These are phyloP conservation scores for Termitomyces bulborhizus DNA, from an alignment of 768 basidiomycete species.

Conservation along the genomic window DNA sequence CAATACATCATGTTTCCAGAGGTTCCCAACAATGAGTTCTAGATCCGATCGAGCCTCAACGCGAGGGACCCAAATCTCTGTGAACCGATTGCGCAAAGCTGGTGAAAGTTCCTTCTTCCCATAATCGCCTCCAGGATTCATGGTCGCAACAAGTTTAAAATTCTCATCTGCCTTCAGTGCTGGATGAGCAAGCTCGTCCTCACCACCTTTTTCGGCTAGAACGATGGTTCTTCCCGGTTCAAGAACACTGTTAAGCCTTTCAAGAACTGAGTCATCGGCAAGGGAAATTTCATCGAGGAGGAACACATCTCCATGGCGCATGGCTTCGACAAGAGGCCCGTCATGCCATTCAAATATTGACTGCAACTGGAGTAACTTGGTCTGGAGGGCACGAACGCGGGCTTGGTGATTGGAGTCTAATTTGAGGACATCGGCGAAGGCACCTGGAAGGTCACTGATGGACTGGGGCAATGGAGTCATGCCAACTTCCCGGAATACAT, in stretches of 20 bases:
- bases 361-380: constrained; percentile 42
- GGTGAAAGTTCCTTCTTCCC: constrained; percentile 99
- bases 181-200: constrained; percentile 61
- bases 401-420: constrained; percentile 16
- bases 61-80: constrained; percentile 96
- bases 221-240: constrained; percentile 86
- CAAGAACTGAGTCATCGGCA: constrained; percentile 96
- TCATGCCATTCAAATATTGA: constrained; percentile 96
- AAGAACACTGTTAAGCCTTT: constrained; percentile 95
- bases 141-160: constrained; percentile 93
- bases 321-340: constrained; percentile 91
- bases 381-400: constrained; percentile 35
- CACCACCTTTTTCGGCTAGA: constrained; percentile 82
- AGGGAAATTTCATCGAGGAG: constrained; percentile 95
- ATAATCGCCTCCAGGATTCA: constrained; percentile 99
- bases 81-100: constrained; percentile 94
- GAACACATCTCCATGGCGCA: constrained; percentile 80
- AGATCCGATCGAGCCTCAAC: constrained; percentile 72
- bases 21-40: constrained; percentile 63
- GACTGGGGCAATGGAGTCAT: constrained; percentile 19
- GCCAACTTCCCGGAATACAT: constrained; percentile 36
- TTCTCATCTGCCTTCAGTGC: constrained; percentile 54
- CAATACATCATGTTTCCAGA: constrained; percentile 59
- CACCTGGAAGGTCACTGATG: constrained; percentile 20
- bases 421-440: constrained; percentile 23